Evolutionary conservation across 2,329 filamentous ascomycete genomes (phyloP), one percentile per base, ranked within the genome.

Genomic region (Graphilbum fragrans): DNA sequence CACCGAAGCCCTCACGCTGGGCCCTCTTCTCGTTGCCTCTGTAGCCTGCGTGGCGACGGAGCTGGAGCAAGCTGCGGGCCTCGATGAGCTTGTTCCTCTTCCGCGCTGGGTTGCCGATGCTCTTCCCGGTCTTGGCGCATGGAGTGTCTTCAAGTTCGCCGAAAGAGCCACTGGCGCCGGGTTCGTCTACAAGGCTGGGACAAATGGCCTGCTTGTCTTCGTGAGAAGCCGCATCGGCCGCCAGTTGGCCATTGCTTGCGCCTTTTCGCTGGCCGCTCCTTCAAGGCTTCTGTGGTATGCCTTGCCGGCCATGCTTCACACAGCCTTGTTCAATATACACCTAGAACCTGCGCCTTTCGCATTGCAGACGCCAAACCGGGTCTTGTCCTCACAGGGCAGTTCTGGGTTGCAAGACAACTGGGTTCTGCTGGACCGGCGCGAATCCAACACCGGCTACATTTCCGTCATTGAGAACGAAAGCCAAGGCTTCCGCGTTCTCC

Each of bases 371-470:
- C 64, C 92, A 31, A 90, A 94, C 53, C 62, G 63, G 5, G 80
- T 75, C 0, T 63, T 96, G 35, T 10, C 29, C n/a, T 14, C 12
- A 9, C 4, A 16, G 11, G 2, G 14, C 5, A 18, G 22, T 16
- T 21, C 23, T 6, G 17, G 17, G 6, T 11, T 16, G n/a, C 16
- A 9, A 8, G 31, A 5, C 31, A 10, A 5, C 16, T 96, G 81
- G 72, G 72, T 75, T 2, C 62, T 96, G 2, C 58, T 96, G 35
- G 88, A 87, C 37, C 79, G 92, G 11, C 71, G 75, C 49, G 92
- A 96, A 59, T 94, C 87, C 0, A 61, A 82, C 38, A 96, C 92
- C 0, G 92, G 92, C 7, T 96, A 98, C 55, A 69, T 98, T 35
- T 94, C 90, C 0, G 85, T 98, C 2, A 58, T 95, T 21, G 85